Evolutionary conservation across 2,329 filamentous ascomycete genomes (phyloP).

Genomic region (Colletotrichum navitas): DNA sequence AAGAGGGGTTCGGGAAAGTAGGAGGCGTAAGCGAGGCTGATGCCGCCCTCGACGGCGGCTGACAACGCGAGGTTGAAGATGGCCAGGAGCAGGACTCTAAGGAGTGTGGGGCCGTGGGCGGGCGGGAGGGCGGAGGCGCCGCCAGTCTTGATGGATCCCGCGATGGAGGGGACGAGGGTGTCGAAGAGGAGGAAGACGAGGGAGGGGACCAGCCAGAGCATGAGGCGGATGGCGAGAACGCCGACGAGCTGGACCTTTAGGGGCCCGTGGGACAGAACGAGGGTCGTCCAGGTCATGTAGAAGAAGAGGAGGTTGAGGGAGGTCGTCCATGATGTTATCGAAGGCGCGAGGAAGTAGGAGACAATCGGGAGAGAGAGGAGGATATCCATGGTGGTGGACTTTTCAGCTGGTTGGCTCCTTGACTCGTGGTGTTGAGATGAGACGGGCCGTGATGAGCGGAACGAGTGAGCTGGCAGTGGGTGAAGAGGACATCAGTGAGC

Average conservation of each 20-base stretch:
- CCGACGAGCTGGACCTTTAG: constrained; percentile 81
- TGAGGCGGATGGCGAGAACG: constrained; percentile 73
- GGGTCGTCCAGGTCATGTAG: constrained; percentile 88
- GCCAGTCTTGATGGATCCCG: constrained; percentile 76
- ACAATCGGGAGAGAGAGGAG: constrained; percentile 80
- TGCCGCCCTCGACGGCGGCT: constrained; percentile 57
- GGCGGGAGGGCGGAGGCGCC: constrained; percentile 65
- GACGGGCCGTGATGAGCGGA: neutral
- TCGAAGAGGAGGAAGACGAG: constrained; percentile 81
- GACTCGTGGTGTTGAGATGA: neutral
- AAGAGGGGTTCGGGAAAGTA: constrained; percentile 58
- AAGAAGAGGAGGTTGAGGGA: constrained; percentile 90
- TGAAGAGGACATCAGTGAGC: neutral
- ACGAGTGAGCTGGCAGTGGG: neutral
- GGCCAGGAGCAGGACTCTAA: constrained; percentile 56
- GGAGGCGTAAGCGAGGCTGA: constrained; percentile 54
- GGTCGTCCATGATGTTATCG: constrained; percentile 77
- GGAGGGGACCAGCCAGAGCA: constrained; percentile 82
- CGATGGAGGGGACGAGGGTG: constrained; percentile 74
- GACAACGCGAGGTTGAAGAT: constrained; percentile 60
- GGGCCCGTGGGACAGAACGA: constrained; percentile 82
- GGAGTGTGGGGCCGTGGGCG: constrained; percentile 49
- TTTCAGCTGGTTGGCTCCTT: neutral
- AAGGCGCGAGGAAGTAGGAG: constrained; percentile 74
- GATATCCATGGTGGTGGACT: constrained; percentile 65